Conservation (phyloP, 1,284 basidiomycete genomes). For the Cryptococcus sp. region DNA sequence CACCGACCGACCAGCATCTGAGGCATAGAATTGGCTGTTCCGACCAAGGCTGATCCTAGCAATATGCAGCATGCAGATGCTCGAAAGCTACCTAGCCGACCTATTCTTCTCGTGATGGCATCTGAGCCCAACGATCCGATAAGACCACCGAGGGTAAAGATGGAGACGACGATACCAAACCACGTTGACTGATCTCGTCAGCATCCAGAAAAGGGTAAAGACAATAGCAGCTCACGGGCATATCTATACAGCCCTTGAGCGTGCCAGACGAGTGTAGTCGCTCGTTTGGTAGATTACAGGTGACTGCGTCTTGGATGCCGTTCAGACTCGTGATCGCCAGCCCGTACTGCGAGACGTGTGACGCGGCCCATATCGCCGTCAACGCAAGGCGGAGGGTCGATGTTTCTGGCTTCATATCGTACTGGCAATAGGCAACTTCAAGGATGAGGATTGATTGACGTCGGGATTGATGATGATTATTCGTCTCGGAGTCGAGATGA, state of each 20-base stretch:
- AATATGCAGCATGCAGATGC: conserved; percentile 17
- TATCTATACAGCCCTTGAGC: conserved; percentile 11
- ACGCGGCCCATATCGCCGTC: conserved; percentile 32
- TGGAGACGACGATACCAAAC: conserved; percentile 46
- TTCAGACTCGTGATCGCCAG: conserved; percentile 39
- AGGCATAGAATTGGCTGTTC: conserved; percentile 15
- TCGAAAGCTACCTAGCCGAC: conserved; percentile 25
- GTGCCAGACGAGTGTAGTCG: conserved; percentile 18
- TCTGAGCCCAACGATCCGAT: conserved; percentile 31
- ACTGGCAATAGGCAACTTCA: no score
- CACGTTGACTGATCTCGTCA: conserved; percentile 17
- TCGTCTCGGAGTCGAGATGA: no score
- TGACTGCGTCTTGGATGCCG: conserved; percentile 33
- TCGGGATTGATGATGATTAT: no score
- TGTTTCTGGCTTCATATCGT: conserved; percentile 8
- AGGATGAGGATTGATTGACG: no score
- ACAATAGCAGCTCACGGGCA: neutral
- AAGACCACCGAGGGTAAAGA: conserved; percentile 50
- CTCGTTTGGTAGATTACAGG: conserved; percentile 17
- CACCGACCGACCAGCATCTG: conserved; percentile 30
- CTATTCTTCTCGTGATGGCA: conserved; percentile 14
- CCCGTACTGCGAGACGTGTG: conserved; percentile 38
- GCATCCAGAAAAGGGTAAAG: neutral
- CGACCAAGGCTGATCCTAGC: conserved; percentile 21
- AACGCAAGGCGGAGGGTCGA: conserved; percentile 18